Conservation (phyloP, 192 early-diverging fungal genomes). For the Backusella liffmaniae region DNA sequence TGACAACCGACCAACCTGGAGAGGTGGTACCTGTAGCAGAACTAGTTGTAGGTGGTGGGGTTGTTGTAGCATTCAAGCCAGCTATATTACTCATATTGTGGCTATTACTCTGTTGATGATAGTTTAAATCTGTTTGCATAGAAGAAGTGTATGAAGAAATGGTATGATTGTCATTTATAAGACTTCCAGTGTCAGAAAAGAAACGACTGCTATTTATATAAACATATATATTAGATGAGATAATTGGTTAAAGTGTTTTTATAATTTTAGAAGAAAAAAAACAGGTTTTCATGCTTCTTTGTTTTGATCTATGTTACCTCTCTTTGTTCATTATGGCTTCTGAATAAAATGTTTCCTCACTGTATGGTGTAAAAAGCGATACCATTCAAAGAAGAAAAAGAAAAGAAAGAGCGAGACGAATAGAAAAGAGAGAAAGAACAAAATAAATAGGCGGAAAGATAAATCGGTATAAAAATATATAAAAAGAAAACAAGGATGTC, state of each 20-base stretch:
- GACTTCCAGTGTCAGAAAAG: not conserved
- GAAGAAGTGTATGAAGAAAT: slow-evolving; percentile 5
- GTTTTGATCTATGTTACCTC: not conserved
- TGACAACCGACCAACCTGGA: slow-evolving; percentile 1
- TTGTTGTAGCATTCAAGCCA: not conserved
- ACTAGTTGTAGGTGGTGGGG: not conserved
- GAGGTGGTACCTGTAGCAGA: not conserved
- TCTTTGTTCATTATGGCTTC: not conserved
- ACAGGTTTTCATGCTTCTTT: not conserved
- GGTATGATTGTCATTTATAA: slow-evolving; percentile 1
- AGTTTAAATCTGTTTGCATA: not conserved
- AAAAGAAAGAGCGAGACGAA: not conserved
- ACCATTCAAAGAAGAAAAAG: not conserved
- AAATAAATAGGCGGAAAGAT: not conserved
- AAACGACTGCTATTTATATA: not conserved
- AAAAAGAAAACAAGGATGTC: not conserved
- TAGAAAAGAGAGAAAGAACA: not conserved
- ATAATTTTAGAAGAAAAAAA: slow-evolving; percentile 8
- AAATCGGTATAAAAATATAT: not conserved
- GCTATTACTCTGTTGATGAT: not conserved
- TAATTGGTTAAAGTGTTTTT: not conserved
- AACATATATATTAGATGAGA: not conserved
- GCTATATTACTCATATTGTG: not conserved
- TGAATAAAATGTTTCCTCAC: not conserved
- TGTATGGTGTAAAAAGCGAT: not conserved